Evolutionary conservation across 768 basidiomycete species (phyloP), one percentile per base, ranked within the genome.

Genomic region (Scleroderma citrinum): DNA sequence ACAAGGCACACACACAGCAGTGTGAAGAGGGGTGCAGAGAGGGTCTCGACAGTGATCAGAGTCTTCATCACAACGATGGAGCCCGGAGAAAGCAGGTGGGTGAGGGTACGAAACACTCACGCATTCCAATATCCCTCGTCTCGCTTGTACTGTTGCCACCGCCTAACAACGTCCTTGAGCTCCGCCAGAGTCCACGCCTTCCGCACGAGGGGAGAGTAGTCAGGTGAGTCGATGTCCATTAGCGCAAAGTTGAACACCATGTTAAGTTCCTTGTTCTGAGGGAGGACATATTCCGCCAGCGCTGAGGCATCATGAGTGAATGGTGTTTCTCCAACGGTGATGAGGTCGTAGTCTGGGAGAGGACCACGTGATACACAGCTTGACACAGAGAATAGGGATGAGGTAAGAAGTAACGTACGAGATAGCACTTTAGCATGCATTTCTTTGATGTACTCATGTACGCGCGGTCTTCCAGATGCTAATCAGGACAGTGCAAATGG

Each of bases 71-170:
- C 39, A 20, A 20, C 7, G 26, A n/a, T 23, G n/a, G 23, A 34
- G 21, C 20, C n/a, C 30, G 35, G 21, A 3, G 16, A 31, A 48
- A 6, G 24, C 7, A 41, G 23, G 16, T 37, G 20, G 31, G 16
- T 26, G 24, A n/a, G n/a, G n/a, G n/a, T n/a, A n/a, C 32, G 30
- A 45, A 24, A n/a, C 30, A 65, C 77, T 53, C 54, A 82, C 76
- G 82, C 65, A 56, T 85, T 85, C 85, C 85, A 86, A 48, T 76
- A 86, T 0, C 80, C 81, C 40, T 76, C 72, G 8, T 76, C 72
- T 5, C 78, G 71, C 62, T 78, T 76, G 55, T 71, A 77, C 17
- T 55, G 68, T 56, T 86, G 83, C 83, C 84, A 87, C 34, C 57
- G 64, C 0, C 51, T 57, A 13, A 77, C 58, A 20, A 75, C 65